Percentiles rank a stretch among this genome's conserved stretches.
phyloP scores from a whole-genome alignment of 2,329 filamentous ascomycete species.

The Pseudocercospora fuligena region DNA sequence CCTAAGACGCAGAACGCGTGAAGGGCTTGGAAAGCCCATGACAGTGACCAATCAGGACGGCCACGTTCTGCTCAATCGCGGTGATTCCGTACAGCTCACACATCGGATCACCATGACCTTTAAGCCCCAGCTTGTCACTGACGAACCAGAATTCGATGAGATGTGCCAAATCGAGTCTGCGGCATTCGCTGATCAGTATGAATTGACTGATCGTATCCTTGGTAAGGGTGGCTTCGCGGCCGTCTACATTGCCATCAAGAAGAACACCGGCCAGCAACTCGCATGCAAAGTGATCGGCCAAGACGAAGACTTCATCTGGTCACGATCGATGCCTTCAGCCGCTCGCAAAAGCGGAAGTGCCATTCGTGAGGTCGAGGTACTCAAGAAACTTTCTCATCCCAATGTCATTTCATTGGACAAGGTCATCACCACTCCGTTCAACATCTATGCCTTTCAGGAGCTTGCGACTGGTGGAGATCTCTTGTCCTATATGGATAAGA shows the following conservation, averaged over 20 bases:
- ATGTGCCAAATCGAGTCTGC: constrained; percentile 14
- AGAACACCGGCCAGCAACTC: constrained; percentile 61
- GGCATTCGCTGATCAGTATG: constrained; percentile 55
- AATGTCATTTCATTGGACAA: constrained; percentile 64
- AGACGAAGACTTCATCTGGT: not conserved
- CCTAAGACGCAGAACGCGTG: constrained; percentile 39
- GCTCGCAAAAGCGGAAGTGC: constrained; percentile 9
- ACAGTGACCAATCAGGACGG: constrained; percentile 36
- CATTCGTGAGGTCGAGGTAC: constrained; percentile 52
- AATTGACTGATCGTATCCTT: constrained; percentile 56
- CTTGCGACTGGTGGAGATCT: constrained; percentile 65
- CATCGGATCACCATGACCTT: constrained; percentile 39
- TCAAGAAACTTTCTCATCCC: constrained; percentile 61
- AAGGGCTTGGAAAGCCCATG: constrained; percentile 35
- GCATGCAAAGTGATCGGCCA: constrained; percentile 68
- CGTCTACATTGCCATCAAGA: constrained; percentile 61
- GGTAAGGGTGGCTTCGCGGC: constrained; percentile 60
- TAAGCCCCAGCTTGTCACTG: constrained; percentile 4
- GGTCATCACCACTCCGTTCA: constrained; percentile 58
- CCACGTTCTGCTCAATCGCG: constrained; percentile 49
- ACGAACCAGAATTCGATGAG: constrained; percentile 7
- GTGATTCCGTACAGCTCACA: constrained; percentile 47
- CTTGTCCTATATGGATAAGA: constrained; percentile 62
- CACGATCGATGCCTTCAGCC: not conserved
- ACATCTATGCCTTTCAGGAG: constrained; percentile 66